Evolutionary conservation across 2,329 filamentous ascomycete genomes (phyloP).

Genomic region (Penicillium frequentans): DNA sequence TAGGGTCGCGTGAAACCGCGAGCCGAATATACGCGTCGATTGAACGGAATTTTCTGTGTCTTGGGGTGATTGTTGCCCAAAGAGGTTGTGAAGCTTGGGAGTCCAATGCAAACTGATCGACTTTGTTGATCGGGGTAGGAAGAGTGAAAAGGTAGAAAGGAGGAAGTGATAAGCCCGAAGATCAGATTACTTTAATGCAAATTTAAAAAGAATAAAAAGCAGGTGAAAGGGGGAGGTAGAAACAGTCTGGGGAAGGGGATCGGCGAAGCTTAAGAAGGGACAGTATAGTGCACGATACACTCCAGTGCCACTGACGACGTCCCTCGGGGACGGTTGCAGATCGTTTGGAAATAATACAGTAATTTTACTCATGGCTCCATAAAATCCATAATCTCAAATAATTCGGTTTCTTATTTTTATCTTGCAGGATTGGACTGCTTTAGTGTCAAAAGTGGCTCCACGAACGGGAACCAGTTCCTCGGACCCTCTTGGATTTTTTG

Average conservation of each 20-base stretch:
- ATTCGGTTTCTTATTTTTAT: conserved; percentile 7
- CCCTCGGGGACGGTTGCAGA: conserved; percentile 40
- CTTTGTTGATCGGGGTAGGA: conserved; percentile 13
- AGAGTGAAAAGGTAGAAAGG: conserved; percentile 1
- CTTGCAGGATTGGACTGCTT: conserved; percentile 12
- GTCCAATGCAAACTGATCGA: conserved; percentile 10
- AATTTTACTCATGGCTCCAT: conserved; percentile 5
- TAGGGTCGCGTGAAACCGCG: conserved; percentile 15
- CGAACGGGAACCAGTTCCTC: conserved; percentile 35
- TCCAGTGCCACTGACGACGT: conserved; percentile 44
- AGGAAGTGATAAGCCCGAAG: conserved; percentile 19
- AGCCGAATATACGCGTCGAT: not conserved
- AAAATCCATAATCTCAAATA: conserved; percentile 6
- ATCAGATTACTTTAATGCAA: conserved; percentile 4
- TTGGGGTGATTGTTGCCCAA: not conserved
- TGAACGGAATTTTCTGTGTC: not conserved
- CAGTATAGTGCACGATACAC: conserved; percentile 27
- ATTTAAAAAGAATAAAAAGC: not conserved
- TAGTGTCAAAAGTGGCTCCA: conserved; percentile 15
- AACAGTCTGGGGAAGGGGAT: conserved; percentile 44
- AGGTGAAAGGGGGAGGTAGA: conserved; percentile 12
- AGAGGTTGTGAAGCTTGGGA: not conserved
- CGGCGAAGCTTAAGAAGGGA: conserved; percentile 47
- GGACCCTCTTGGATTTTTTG: conserved; percentile 20
- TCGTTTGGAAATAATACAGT: conserved; percentile 28